Evolutionary conservation across 139 green algal species (phyloP).

Genomic region (Volvox africanus): DNA sequence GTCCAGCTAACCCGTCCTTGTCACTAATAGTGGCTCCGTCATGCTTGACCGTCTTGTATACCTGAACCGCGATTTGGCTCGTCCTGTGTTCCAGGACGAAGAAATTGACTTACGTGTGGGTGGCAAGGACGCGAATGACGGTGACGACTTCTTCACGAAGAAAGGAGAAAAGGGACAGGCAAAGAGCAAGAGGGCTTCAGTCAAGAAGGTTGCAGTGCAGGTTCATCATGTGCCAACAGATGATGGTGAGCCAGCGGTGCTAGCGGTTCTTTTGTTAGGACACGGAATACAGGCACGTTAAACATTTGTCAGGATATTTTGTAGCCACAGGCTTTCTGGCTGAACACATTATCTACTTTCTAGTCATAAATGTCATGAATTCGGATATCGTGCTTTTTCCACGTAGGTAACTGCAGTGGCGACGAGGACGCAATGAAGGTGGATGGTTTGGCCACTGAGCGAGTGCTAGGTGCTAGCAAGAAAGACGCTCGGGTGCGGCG

Average conservation of each 20-base stretch:
- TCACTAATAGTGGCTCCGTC: background rate
- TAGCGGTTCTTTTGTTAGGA: too few relatives aligned
- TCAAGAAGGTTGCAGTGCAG: background rate
- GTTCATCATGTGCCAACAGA: background rate
- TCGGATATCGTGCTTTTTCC: background rate
- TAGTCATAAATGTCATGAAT: too few relatives aligned
- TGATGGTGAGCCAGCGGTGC: background rate
- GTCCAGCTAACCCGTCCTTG: too few relatives aligned
- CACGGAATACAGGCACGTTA: too few relatives aligned
- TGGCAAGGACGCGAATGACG: background rate
- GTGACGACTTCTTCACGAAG: constrained; percentile 39
- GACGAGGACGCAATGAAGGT: background rate
- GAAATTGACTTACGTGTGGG: constrained; percentile 13
- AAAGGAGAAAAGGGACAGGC: constrained; percentile 28
- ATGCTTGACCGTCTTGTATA: background rate
- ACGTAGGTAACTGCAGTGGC: background rate
- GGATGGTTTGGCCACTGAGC: constrained; percentile 8
- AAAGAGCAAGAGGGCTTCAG: constrained; percentile 11
- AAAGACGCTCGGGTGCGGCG: constrained; percentile 75
- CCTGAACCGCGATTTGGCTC: background rate
- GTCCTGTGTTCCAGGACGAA: background rate
- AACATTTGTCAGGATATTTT: too few relatives aligned
- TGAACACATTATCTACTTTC: too few relatives aligned
- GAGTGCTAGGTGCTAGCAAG: constrained; percentile 81
- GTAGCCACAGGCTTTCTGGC: too few relatives aligned